phyloP scores from a whole-genome alignment of 306 rosid genomes.

The Amphicarpaea edgeworthii region DNA sequence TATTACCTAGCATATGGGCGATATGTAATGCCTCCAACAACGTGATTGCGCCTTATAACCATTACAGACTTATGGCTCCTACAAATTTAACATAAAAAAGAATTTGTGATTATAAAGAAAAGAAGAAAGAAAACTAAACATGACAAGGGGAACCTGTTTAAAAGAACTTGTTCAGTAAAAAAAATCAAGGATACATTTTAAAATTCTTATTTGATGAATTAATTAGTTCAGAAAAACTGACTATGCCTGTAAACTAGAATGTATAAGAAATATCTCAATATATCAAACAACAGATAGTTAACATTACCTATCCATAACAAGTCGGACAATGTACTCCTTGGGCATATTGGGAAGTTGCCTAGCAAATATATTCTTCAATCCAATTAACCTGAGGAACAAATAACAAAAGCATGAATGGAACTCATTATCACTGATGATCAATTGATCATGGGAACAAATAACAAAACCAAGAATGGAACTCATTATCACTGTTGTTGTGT shows the following conservation, averaged over 20 bases:
- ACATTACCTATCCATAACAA: constrained; percentile 95
- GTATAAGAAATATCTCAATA: constrained; percentile 16
- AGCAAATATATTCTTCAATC: constrained; percentile 96
- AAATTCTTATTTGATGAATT: constrained; percentile 30
- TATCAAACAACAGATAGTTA: constrained; percentile 12
- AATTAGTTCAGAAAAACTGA: constrained; percentile 5
- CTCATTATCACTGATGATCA: constrained; percentile 30
- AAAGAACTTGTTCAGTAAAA: constrained; percentile 1
- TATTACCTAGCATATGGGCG: constrained; percentile 89
- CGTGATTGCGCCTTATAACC: constrained; percentile 85
- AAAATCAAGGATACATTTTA: constrained; percentile 5
- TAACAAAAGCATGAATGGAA: constrained; percentile 41
- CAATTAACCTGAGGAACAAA: constrained; percentile 75
- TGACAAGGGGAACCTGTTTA: constrained; percentile 21
- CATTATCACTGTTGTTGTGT: no score
- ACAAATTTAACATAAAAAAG: constrained; percentile 47
- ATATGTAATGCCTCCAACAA: constrained; percentile 98
- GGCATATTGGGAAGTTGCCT: constrained; percentile 98
- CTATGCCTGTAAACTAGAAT: constrained; percentile 13
- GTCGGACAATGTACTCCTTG: constrained; percentile 98
- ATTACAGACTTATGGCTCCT: constrained; percentile 97
- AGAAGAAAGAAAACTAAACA: constrained; percentile 19
- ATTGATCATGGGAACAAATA: constrained; percentile 18
- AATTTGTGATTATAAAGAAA: constrained; percentile 25
- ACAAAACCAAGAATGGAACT: no score